phyloP scores from a whole-genome alignment of 1,284 basidiomycete genomes.

The Malassezia japonica region DNA sequence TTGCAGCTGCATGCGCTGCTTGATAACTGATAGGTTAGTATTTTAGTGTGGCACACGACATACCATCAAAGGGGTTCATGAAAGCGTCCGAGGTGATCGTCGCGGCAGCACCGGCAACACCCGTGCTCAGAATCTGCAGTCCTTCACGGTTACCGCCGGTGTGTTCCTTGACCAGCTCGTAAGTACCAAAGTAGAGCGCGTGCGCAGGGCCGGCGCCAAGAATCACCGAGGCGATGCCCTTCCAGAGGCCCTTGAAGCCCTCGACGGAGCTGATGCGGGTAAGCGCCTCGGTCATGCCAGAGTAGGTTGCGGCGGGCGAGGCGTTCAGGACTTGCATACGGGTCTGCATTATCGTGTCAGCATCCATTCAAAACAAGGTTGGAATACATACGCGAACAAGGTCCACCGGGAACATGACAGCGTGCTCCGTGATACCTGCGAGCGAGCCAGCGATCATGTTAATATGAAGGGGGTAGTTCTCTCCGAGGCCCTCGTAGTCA shows the following conservation, averaged over 20 bases:
- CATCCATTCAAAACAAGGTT: too few relatives aligned
- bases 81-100: conserved; percentile 91
- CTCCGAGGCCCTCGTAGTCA: conserved; percentile 44
- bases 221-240: conserved; percentile 93
- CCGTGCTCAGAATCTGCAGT: conserved; percentile 73
- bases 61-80: conserved; percentile 99
- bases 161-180: conserved; percentile 88
- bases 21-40: conserved; percentile 61
- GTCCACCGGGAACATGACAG: conserved; percentile 96
- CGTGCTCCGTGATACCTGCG: conserved; percentile 96
- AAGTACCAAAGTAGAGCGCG: conserved; percentile 92
- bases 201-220: conserved; percentile 95
- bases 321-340: conserved; percentile 91
- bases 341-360: conserved; percentile 60
- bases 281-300: conserved; percentile 78
- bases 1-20: conserved; percentile 97
- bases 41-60: conserved; percentile 48
- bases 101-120: conserved; percentile 83
- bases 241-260: conserved; percentile 81
- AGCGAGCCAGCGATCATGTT: conserved; percentile 96
- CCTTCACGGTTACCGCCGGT: conserved; percentile 74
- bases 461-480: conserved; percentile 52
- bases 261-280: conserved; percentile 83
- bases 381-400: conserved; percentile 75
- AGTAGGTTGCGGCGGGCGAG: conserved; percentile 72